Evolutionary conservation across 345 rosid genomes (phyloP).

Genomic region (Aegle marmelos): DNA sequence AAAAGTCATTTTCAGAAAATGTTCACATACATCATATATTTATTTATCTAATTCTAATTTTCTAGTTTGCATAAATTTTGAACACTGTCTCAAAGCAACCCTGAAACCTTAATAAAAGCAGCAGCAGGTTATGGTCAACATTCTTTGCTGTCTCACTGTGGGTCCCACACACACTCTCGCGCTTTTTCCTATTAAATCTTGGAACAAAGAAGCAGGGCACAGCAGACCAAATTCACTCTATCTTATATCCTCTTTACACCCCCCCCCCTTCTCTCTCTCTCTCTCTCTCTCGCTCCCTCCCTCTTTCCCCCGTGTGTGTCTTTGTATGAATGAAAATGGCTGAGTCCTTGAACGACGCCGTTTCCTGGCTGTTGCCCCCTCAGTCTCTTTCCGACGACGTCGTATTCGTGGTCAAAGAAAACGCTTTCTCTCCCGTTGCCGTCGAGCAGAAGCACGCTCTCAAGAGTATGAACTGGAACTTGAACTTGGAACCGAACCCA

Average conservation of each 20-base stretch:
- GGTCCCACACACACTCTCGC: constrained; percentile 20
- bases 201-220: not conserved
- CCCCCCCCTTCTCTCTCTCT: not conserved
- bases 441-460: not conserved
- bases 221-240: not conserved
- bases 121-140: constrained; percentile 38
- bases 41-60: not conserved
- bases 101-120: constrained; percentile 62
- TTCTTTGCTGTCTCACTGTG: constrained; percentile 28
- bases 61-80: not conserved
- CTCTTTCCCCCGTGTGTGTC: not conserved
- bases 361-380: constrained; percentile 37
- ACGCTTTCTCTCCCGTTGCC: not conserved
- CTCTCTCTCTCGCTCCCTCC: not conserved
- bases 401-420: constrained; percentile 17
- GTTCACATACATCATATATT: not conserved
- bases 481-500: not conserved
- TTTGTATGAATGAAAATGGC: constrained; percentile 33
- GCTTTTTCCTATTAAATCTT: constrained; percentile 25
- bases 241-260: not conserved
- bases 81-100: constrained; percentile 37
- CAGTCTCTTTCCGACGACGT: constrained; percentile 30
- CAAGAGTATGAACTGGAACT: not conserved
- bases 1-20: not conserved
- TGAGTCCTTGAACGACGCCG: constrained; percentile 29